Base-by-base conservation (phyloP, 2,329 filamentous ascomycete species). In the Dactylellina cionopaga region DNA sequence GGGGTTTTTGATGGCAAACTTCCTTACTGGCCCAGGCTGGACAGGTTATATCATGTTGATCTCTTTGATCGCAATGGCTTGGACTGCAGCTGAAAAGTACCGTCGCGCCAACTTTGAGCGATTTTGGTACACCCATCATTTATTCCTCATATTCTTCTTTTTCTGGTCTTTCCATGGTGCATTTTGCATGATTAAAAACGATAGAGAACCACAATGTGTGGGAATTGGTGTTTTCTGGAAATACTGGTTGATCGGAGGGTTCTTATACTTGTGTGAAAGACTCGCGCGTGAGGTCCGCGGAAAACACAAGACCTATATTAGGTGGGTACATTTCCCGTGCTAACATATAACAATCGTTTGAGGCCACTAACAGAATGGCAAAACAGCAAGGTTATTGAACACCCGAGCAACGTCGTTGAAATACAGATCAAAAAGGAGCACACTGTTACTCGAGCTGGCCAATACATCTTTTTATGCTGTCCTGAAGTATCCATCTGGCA, bases 341-440 rank as follows among this genome's bases (percentile, higher is more conserved):
- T 31, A 2, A 13, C 35, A 5, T 15, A 17, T 43, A 13, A 19
- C n/a, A n/a, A 17, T n/a, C 15, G 25, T 11, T 17, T 17, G 5
- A 5, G 5, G 41, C 7, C 31, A 31, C 43, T 46, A 39, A 58
- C 7, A n/a, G 24, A 9, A 35, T 44, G 13, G 33, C 1, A 9
- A 19, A 46, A 54, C 19, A 72, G 90, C 75, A 95, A 95, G 82
- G 92, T 96, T 74, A 89, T 96, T 75, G 91, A 95, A 82, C 91
- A 96, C 80, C 91, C 91, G 5, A 92, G 90, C 83, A 92, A 92
- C 78, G 92, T 96, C 15, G 91, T 90, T 80, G 92, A 96, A 81
- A 93, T 96, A 73, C 92, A 95, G 82, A 92, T 96, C 83, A 93
- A 94, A 84, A 95, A 95, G 81, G 90, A 93, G 79, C 84, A 92